Evolutionary conservation across 148 eudicot genomes (phyloP).

Genomic region (Dysphania ambrosioides): DNA sequence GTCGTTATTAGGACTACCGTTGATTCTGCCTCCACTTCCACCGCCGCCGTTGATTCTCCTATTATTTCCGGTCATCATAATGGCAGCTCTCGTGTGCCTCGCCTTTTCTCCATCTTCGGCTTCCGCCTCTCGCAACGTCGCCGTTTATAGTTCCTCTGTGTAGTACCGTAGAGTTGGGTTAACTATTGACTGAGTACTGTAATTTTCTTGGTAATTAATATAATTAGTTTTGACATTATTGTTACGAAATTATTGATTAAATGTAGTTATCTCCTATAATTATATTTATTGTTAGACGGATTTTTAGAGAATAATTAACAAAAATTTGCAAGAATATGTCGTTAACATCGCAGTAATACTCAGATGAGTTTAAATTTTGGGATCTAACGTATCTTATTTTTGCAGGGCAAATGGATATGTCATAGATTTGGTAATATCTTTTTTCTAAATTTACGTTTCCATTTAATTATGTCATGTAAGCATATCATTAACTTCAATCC

Average conservation of each 20-base stretch:
- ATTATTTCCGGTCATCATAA: conserved; percentile 45
- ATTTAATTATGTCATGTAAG: neutral
- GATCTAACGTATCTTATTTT: conserved; percentile 16
- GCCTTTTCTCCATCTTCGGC: conserved; percentile 33
- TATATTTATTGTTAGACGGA: neutral
- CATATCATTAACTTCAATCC: neutral
- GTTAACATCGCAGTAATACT: too few species aligned
- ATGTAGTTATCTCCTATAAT: too few species aligned
- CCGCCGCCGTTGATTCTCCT: conserved; percentile 48
- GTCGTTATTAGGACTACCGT: conserved; percentile 43
- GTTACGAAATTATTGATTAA: too few species aligned
- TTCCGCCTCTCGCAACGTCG: conserved; percentile 27
- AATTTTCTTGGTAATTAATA: neutral
- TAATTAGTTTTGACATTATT: neutral
- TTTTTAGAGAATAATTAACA: neutral
- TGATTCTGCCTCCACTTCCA: conserved; percentile 47
- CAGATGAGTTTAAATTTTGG: conserved; percentile 1
- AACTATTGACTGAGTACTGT: neutral
- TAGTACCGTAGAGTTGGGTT: neutral
- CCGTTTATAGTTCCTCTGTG: conserved; percentile 17
- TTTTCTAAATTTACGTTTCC: neutral
- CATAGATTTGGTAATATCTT: conserved; percentile 8
- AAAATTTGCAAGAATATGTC: neutral
- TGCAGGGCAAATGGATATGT: neutral
- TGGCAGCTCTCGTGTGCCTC: conserved; percentile 43